A percentile compares a stretch with the other conserved stretches of the same genome.
phyloP scores from a whole-genome alignment of 208 protist genomes.

The Leishmania tropica region DNA sequence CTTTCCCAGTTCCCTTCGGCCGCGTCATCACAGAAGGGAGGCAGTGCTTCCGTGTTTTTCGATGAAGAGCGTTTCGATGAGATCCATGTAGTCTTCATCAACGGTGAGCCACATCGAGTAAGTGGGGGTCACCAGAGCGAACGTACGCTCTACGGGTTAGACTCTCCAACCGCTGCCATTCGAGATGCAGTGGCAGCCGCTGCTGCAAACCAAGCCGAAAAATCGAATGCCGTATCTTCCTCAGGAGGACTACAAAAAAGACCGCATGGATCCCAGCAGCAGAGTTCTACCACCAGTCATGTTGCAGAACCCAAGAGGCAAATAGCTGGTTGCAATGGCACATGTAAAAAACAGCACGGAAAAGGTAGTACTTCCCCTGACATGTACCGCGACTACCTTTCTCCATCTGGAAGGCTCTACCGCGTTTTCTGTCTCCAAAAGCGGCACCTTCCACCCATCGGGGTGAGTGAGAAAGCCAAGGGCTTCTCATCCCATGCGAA shows the following conservation, averaged over 20 bases:
- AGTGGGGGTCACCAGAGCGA: background rate
- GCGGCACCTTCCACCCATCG: background rate
- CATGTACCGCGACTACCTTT: slow-evolving; percentile 5
- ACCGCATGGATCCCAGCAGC: background rate
- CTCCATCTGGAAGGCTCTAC: background rate
- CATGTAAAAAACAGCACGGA: background rate
- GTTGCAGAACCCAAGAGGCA: background rate
- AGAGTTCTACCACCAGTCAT: background rate
- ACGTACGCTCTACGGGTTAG: slow-evolving; percentile 11
- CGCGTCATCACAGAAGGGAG: background rate
- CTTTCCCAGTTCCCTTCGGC: background rate
- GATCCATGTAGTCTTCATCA: slow-evolving; percentile 8
- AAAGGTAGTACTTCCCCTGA: background rate
- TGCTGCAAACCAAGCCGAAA: background rate
- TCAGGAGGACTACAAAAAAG: background rate
- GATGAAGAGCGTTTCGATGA: slow-evolving; percentile 16
- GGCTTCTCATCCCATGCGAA: background rate
- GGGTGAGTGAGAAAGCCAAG: background rate
- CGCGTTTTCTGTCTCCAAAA: background rate
- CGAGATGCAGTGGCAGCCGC: slow-evolving; percentile 3
- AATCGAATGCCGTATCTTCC: background rate
- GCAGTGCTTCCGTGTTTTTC: slow-evolving; percentile 11
- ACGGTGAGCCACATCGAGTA: slow-evolving; percentile 7
- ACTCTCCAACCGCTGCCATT: slow-evolving; percentile 10
- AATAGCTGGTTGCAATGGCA: background rate